Evolutionary conservation across 1,139 yeast species (phyloP).

Genomic region (Entelexis sorbosivorans): DNA sequence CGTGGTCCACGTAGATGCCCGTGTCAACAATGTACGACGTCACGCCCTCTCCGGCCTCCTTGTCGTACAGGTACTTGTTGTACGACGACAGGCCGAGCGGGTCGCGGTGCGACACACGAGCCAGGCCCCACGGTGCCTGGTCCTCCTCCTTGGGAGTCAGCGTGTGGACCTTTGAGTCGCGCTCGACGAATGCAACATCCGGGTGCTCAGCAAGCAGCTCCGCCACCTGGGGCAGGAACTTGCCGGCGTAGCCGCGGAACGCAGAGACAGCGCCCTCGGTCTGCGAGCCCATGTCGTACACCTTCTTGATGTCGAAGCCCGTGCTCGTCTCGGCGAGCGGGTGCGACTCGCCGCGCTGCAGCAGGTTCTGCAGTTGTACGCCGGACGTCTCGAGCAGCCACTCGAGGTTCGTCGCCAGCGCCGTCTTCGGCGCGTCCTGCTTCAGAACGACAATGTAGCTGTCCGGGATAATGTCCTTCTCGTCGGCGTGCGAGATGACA

Average conservation of each 20-base stretch:
- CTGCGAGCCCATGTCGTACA: constrained; percentile 10
- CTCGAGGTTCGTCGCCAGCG: constrained; percentile 50
- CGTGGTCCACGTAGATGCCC: constrained; percentile 72
- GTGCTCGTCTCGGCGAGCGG: constrained; percentile 34
- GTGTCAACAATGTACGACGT: constrained; percentile 90
- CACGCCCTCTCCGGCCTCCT: constrained; percentile 82
- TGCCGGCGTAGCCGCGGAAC: constrained; percentile 55
- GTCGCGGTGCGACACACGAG: constrained; percentile 85
- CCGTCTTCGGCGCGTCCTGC: constrained; percentile 43
- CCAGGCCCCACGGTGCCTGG: constrained; percentile 87
- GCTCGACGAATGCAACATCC: constrained; percentile 59
- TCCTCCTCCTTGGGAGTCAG: constrained; percentile 52
- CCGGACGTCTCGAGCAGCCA: constrained; percentile 47
- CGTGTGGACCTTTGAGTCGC: constrained; percentile 64
- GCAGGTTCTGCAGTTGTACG: constrained; percentile 27
- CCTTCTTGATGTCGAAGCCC: constrained; percentile 17
- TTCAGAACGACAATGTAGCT: constrained; percentile 73
- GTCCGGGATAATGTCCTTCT: constrained; percentile 46
- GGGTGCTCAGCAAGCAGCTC: constrained; percentile 46
- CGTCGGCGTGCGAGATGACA: constrained; percentile 8
- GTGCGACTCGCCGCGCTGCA: constrained; percentile 30
- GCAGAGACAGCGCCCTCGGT: constrained; percentile 30
- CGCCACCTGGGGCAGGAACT: constrained; percentile 59
- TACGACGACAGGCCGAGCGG: constrained; percentile 47
- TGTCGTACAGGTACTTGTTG: constrained; percentile 77